Evolutionary conservation across 2,329 filamentous ascomycete genomes (phyloP).

Genomic region (Dactylellina haptotyla): DNA sequence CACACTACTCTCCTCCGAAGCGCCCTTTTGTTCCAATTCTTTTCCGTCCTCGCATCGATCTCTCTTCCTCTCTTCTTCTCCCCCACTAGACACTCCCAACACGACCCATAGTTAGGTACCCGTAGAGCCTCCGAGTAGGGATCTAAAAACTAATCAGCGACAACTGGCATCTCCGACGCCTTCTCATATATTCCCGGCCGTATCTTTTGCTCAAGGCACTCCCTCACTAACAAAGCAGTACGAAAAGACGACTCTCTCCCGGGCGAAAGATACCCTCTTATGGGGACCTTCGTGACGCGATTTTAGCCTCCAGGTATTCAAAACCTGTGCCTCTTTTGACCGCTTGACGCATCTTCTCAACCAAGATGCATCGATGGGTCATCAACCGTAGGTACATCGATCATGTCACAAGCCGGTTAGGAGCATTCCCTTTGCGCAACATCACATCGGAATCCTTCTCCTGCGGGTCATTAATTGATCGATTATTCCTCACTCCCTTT

Average conservation of each 20-base stretch:
- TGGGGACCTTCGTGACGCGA: constrained; percentile 20
- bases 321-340: neutral
- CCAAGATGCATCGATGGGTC: constrained; percentile 43
- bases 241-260: no score
- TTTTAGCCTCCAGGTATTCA: constrained; percentile 1
- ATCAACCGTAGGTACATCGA: constrained; percentile 22
- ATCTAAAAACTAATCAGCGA: no score
- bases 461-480: constrained; percentile 27
- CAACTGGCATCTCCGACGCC: neutral
- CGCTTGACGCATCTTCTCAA: constrained; percentile 23
- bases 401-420: constrained; percentile 42
- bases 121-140: no score
- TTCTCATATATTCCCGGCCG: neutral
- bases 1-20: constrained; percentile 43
- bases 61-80: constrained; percentile 7
- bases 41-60: constrained; percentile 12
- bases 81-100: constrained; percentile 5
- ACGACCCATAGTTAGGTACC: no score
- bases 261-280: neutral
- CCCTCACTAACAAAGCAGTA: neutral
- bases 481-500: neutral
- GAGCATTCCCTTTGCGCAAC: constrained; percentile 52
- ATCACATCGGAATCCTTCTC: constrained; percentile 33
- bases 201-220: neutral
- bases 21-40: constrained; percentile 12